Percentiles rank a stretch among this genome's conserved stretches.
phyloP scores from a whole-genome alignment of 2,329 filamentous ascomycete species.

The Berkeleyomyces rouxiae region DNA sequence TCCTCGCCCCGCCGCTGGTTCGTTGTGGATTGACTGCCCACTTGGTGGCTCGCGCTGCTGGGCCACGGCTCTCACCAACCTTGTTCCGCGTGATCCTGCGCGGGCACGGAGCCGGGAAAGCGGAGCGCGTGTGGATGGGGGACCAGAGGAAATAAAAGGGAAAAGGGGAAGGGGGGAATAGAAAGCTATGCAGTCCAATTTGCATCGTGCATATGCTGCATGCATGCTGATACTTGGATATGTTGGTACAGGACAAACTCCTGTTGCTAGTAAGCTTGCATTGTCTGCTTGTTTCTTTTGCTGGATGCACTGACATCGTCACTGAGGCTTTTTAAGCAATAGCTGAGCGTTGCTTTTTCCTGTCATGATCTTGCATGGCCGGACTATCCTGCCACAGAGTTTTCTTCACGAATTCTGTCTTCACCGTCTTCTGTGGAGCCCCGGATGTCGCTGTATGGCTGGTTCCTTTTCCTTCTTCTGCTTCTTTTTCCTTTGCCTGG shows the following conservation, averaged over 20 bases:
- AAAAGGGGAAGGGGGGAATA: not conserved
- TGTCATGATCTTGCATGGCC: too few species aligned
- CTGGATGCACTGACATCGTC: not conserved
- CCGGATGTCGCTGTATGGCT: too few species aligned
- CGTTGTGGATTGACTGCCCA: not conserved
- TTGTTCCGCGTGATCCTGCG: not conserved
- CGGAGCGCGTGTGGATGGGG: not conserved
- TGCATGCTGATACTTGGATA: too few species aligned
- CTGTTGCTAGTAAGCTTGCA: not conserved
- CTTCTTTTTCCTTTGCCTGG: too few species aligned
- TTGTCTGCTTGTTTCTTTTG: not conserved
- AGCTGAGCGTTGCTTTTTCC: not conserved
- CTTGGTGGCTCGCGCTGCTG: not conserved
- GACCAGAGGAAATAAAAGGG: not conserved
- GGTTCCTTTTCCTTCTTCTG: too few species aligned
- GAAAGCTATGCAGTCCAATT: too few species aligned
- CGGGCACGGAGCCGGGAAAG: not conserved
- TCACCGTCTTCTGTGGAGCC: too few species aligned
- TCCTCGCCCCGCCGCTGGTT: not conserved
- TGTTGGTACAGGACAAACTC: not conserved
- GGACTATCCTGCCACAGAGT: too few species aligned
- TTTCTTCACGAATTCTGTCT: too few species aligned
- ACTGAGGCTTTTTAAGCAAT: not conserved
- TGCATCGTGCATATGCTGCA: too few species aligned
- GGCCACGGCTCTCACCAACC: not conserved